phyloP scores from a whole-genome alignment of 148 eudicot genomes.

The Pouteria glomerata region DNA sequence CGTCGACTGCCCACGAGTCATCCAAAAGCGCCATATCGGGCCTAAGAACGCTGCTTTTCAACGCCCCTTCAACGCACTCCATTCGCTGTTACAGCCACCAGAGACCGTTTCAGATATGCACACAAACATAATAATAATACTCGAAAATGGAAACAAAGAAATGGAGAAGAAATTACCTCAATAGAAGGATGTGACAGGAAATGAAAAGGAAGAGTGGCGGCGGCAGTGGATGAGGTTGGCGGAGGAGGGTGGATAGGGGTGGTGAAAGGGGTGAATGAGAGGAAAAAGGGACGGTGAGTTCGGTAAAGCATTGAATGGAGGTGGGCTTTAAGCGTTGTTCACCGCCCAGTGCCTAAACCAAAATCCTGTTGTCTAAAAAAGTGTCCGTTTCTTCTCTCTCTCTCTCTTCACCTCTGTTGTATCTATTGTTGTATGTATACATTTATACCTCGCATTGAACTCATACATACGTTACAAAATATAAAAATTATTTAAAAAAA shows the following conservation, averaged over 20 bases:
- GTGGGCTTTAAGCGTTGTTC: slow-evolving; percentile 9
- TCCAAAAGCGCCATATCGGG: slow-evolving; percentile 18
- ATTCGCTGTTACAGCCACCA: slow-evolving; percentile 18
- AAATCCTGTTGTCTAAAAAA: slow-evolving; percentile 15
- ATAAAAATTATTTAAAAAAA: background rate
- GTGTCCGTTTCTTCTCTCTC: slow-evolving; percentile 16
- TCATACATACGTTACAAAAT: background rate
- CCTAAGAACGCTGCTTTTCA: slow-evolving; percentile 25
- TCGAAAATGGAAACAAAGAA: background rate
- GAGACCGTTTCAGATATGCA: too few species aligned
- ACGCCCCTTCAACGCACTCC: slow-evolving; percentile 36
- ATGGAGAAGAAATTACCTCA: background rate
- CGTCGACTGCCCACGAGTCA: too few species aligned
- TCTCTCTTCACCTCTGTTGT: slow-evolving; percentile 7
- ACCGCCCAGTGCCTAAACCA: slow-evolving; percentile 5
- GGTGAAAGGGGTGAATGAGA: slow-evolving; percentile 24
- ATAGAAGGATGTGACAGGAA: too few species aligned
- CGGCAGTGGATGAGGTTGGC: background rate
- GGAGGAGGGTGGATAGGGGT: slow-evolving; percentile 5
- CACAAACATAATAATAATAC: slow-evolving; percentile 2
- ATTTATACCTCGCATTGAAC: background rate
- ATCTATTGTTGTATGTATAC: background rate
- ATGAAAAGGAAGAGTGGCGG: background rate
- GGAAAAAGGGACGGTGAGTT: slow-evolving; percentile 37
- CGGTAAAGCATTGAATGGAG: slow-evolving; percentile 80